Conservation (phyloP, 371 early-diverging fungal species). For the Saksenaea oblongispora region DNA sequence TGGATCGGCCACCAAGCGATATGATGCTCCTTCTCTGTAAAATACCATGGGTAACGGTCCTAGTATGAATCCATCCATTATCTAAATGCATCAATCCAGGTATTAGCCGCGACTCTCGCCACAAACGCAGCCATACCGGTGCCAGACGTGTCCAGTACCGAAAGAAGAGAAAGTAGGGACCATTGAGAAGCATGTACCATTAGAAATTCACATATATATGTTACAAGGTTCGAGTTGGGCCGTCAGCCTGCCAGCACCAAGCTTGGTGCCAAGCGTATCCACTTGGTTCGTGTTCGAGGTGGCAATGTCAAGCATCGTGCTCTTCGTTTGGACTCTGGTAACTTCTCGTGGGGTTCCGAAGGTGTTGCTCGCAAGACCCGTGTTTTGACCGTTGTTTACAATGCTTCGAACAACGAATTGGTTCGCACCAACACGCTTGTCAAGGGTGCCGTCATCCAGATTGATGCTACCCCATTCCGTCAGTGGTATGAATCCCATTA, state of each 20-base stretch:
- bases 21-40: constrained; percentile 10
- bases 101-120: constrained; percentile 95
- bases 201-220: neutral
- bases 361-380: constrained; percentile 87
- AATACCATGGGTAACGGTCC: constrained; percentile 8
- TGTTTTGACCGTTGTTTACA: constrained; percentile 96
- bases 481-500: constrained; percentile 96
- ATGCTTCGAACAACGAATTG: constrained; percentile 98
- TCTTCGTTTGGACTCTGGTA: constrained; percentile 92
- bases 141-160: constrained; percentile 96
- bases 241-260: constrained; percentile 98
- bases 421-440: constrained; percentile 99
- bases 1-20: too few relatives aligned
- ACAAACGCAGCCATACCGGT: constrained; percentile 96
- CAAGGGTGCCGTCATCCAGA: constrained; percentile 95
- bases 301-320: constrained; percentile 97
- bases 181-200: too few relatives aligned
- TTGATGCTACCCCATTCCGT: constrained; percentile 96
- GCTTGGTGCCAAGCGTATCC: constrained; percentile 94
- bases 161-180: constrained; percentile 84
- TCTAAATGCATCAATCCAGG: constrained; percentile 48
- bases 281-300: constrained; percentile 94
- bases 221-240: constrained; percentile 92
- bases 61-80: neutral
- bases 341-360: constrained; percentile 96